Evolutionary conservation across 1,284 basidiomycete species (phyloP).

Genomic region (Peniophora sp.): DNA sequence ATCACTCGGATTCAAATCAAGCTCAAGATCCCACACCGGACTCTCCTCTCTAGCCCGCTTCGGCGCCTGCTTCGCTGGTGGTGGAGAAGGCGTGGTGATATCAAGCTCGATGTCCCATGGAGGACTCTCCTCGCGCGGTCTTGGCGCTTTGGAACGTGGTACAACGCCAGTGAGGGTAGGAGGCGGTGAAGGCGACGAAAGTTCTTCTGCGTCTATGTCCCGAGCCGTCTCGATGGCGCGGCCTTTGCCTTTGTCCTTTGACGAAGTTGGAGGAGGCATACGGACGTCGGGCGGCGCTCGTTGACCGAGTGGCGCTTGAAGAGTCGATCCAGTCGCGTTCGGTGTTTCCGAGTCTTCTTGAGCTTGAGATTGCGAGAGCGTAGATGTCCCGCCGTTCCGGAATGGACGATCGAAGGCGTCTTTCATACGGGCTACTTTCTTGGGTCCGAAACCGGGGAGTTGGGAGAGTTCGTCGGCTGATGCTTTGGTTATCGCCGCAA

Average conservation of each 20-base stretch:
- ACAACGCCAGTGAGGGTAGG: slow-evolving; percentile 6
- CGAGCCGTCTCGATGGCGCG: slow-evolving; percentile 7
- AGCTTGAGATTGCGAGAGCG: slow-evolving; percentile 14
- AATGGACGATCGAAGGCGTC: slow-evolving; percentile 77
- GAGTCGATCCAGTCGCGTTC: background rate
- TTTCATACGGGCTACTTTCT: slow-evolving; percentile 83
- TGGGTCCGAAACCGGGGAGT: slow-evolving; percentile 90
- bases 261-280: background rate
- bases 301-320: background rate
- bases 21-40: slow-evolving; percentile 33
- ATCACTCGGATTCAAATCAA: slow-evolving; percentile 32
- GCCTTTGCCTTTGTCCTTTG: slow-evolving; percentile 11
- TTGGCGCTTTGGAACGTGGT: slow-evolving; percentile 1
- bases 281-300: background rate
- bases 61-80: background rate
- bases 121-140: slow-evolving; percentile 20
- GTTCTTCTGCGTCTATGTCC: background rate
- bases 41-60: slow-evolving; percentile 17
- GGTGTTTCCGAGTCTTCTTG: background rate
- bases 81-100: slow-evolving; percentile 18
- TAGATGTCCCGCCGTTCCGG: slow-evolving; percentile 52
- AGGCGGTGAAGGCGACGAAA: slow-evolving; percentile 2
- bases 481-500: slow-evolving; percentile 71
- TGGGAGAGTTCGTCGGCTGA: slow-evolving; percentile 69
- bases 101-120: slow-evolving; percentile 33